Base-by-base conservation (phyloP, 768 basidiomycete species). In the Suillus tomentosus region DNA sequence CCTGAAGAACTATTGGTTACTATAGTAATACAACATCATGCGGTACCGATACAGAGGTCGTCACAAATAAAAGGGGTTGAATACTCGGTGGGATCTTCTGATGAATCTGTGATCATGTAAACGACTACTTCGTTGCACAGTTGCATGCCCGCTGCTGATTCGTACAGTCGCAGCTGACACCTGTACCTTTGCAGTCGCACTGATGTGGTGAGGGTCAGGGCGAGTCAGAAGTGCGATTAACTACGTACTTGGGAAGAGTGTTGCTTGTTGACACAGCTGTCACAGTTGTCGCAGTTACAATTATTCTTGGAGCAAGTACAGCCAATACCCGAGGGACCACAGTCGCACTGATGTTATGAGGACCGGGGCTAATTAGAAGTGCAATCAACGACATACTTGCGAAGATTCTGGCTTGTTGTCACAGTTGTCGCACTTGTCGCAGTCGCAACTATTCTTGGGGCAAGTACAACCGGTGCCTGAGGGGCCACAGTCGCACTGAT, bases 401-500 rank as follows among this genome's bases (percentile, higher is more conserved):
- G 55, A 36, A n/a, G 74, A 68, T 48, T 71, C 69, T 10, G 70
- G 62, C 56, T 70, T 73, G 43, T 79, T 79, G 31, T 5, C 31
- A 31, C 31, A 31, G 31, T 5, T 31, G 5, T 63, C 63, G 63
- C 78, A 79, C 19, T 31, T 31, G 31, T 31, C 31, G 6, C 31
- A 31, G 6, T 31, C 7, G 50, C 78, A 79, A 48, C 68, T 66
- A 60, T 69, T 69, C 63, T 72, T 74, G 1, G 73, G 47, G 60
- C 78, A 79, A 3, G 62, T 15, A 55, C 77, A 79, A 40, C 73
- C 73, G 6, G 75, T 71, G 50, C 76, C 77, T 15, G 63, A 36
- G 40, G 76, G 67, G 19, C 43, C 19, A 19, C 17, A 19, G 3
- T 64, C 67, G 43, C 72, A 73, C 72, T 73, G 54, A 3, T 34